Evolutionary conservation across 371 early-diverging fungal genomes (phyloP).

Genomic region (Mucor racemosus): DNA sequence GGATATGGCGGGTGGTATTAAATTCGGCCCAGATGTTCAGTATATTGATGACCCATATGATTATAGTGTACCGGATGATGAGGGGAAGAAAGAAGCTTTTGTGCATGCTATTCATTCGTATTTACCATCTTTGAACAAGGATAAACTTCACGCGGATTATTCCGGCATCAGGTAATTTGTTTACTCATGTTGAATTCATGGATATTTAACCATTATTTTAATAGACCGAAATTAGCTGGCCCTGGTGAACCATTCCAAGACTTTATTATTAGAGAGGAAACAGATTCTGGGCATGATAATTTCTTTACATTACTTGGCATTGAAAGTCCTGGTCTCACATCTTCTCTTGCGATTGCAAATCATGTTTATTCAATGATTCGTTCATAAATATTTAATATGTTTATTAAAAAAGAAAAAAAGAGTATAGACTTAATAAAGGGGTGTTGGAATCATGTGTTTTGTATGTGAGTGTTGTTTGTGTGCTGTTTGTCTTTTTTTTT

Average conservation of each 20-base stretch:
- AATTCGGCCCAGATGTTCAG: slow-evolving; percentile 85
- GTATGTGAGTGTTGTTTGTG: not conserved
- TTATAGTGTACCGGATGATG: slow-evolving; percentile 59
- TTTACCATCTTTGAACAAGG: slow-evolving; percentile 59
- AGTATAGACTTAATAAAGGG: not conserved
- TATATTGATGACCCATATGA: slow-evolving; percentile 65
- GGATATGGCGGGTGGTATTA: slow-evolving; percentile 75
- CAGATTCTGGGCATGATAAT: slow-evolving; percentile 47
- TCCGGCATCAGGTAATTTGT: slow-evolving; percentile 74
- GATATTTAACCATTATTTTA: too few relatives aligned
- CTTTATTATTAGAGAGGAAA: slow-evolving; percentile 75
- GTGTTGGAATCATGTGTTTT: not conserved
- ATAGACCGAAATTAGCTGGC: slow-evolving; percentile 80
- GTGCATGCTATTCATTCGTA: slow-evolving; percentile 65
- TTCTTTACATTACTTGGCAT: slow-evolving; percentile 85
- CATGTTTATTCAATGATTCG: slow-evolving; percentile 57
- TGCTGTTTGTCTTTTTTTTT: not conserved
- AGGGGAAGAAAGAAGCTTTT: slow-evolving; percentile 47
- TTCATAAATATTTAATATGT: slow-evolving; percentile 9
- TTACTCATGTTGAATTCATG: not conserved
- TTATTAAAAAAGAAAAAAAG: slow-evolving; percentile 5
- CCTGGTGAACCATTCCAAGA: slow-evolving; percentile 79
- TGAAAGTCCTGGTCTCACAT: slow-evolving; percentile 90
- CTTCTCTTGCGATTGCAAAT: slow-evolving; percentile 84
- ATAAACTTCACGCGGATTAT: slow-evolving; percentile 75